Percentiles rank a stretch among this genome's conserved stretches.
Evolutionary conservation across 768 basidiomycete genomes (phyloP).

Genomic region (Pluteus cervinus): DNA sequence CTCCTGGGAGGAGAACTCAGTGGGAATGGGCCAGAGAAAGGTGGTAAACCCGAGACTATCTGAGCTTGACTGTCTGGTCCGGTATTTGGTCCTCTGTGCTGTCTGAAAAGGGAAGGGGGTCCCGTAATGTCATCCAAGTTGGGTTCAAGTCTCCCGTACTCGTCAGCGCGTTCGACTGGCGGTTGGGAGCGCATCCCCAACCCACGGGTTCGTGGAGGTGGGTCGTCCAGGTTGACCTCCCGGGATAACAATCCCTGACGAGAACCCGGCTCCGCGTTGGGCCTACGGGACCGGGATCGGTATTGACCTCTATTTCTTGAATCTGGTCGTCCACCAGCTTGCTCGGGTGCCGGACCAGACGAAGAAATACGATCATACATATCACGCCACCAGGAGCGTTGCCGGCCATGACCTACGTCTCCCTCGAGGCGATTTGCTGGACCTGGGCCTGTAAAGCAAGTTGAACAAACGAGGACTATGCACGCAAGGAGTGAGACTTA

Average conservation of each 20-base stretch:
- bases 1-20: constrained; percentile 18
- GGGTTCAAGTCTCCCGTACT: too few species aligned
- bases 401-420: constrained; percentile 17
- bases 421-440: constrained; percentile 5
- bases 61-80: too few species aligned
- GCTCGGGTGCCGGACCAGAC: constrained; percentile 24
- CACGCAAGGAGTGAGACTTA: too few species aligned
- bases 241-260: constrained; percentile 5
- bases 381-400: constrained; percentile 53
- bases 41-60: too few species aligned
- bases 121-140: too few species aligned
- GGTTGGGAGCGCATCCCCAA: too few species aligned
- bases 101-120: too few species aligned
- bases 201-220: constrained; percentile 33
- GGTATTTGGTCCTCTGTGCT: too few species aligned
- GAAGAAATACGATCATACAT: constrained; percentile 49
- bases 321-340: constrained; percentile 9
- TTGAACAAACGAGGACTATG: background rate
- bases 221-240: constrained; percentile 24
- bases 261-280: too few species aligned
- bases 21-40: too few species aligned
- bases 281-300: constrained; percentile 10
- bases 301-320: background rate
- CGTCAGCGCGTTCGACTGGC: too few species aligned
- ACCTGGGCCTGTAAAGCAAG: too few species aligned